These are phyloP conservation scores for Aspergillus fumigatiaffinis DNA, from an alignment of 2,329 filamentous ascomycete genomes.

Conservation along the genomic window DNA sequence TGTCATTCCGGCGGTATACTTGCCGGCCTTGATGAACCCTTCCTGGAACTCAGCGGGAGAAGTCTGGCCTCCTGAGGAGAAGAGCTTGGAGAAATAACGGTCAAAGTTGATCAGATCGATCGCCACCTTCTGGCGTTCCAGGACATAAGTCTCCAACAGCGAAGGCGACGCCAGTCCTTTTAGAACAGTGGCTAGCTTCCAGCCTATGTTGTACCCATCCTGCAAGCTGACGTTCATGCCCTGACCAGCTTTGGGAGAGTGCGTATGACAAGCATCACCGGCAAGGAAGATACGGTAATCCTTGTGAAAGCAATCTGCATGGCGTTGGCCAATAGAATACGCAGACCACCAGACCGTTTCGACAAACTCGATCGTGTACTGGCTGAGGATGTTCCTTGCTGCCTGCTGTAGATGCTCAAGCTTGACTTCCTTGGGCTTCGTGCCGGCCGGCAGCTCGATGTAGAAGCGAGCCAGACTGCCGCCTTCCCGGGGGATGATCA, in stretches of 20 bases:
- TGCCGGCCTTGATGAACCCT: conserved; percentile 55
- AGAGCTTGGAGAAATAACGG: conserved; percentile 51
- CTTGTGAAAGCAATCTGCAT: conserved; percentile 66
- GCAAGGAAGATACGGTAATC: conserved; percentile 64
- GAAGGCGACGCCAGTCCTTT: conserved; percentile 40
- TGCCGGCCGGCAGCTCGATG: conserved; percentile 53
- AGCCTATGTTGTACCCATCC: conserved; percentile 59
- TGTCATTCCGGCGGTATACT: conserved; percentile 59
- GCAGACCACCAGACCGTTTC: conserved; percentile 66
- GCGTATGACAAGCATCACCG: conserved; percentile 65
- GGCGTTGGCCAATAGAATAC: conserved; percentile 67
- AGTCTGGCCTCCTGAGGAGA: conserved; percentile 44
- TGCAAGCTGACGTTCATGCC: conserved; percentile 54
- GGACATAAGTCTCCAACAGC: conserved; percentile 51
- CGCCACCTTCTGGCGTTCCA: conserved; percentile 52
- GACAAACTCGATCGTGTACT: conserved; percentile 52
- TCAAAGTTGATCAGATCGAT: conserved; percentile 61
- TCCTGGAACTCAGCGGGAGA: conserved; percentile 51
- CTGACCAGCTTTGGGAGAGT: conserved; percentile 68
- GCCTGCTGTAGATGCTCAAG: conserved; percentile 52
- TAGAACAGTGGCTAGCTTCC: conserved; percentile 54
- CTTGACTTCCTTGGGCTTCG: conserved; percentile 49
- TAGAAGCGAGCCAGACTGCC: conserved; percentile 59
- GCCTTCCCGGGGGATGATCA: conserved; percentile 54
- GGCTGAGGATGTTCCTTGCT: conserved; percentile 51